A percentile compares a stretch with the other conserved stretches of the same genome.
Evolutionary conservation across 2,329 filamentous ascomycete species (phyloP).

Genomic region (Venturia oleaginea): DNA sequence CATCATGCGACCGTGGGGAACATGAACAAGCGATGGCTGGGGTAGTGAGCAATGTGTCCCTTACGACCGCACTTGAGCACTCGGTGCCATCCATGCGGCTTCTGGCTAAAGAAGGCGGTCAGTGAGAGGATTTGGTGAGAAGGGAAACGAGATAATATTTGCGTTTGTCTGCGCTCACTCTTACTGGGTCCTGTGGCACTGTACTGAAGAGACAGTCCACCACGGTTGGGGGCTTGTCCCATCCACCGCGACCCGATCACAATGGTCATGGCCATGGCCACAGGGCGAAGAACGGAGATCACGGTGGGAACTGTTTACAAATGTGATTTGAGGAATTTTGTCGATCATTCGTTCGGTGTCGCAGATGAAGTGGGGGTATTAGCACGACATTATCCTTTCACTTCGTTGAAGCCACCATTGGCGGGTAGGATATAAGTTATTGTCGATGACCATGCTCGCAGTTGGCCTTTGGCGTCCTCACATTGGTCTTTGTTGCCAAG

Average conservation of each 20-base stretch:
- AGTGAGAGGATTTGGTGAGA: not conserved
- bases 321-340: too few species aligned
- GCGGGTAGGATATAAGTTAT: too few species aligned
- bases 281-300: too few species aligned
- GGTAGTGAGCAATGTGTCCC: too few species aligned
- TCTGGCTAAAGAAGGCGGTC: not conserved
- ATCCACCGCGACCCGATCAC: too few species aligned
- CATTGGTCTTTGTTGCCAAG: not conserved
- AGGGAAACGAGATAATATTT: not conserved
- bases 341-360: not conserved
- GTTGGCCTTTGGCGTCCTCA: not conserved
- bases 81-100: too few species aligned
- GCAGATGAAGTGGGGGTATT: not conserved
- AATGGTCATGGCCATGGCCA: too few species aligned
- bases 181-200: not conserved
- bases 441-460: not conserved
- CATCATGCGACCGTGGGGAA: not conserved
- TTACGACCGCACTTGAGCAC: too few species aligned
- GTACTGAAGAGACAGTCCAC: not conserved
- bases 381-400: too few species aligned
- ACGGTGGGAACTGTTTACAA: too few species aligned
- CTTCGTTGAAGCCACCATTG: too few species aligned
- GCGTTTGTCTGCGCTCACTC: not conserved
- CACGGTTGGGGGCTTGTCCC: too few species aligned
- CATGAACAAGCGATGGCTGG: not conserved